Conservation (phyloP, 2,329 filamentous ascomycete species). For the Ophiostoma sp. region DNA sequence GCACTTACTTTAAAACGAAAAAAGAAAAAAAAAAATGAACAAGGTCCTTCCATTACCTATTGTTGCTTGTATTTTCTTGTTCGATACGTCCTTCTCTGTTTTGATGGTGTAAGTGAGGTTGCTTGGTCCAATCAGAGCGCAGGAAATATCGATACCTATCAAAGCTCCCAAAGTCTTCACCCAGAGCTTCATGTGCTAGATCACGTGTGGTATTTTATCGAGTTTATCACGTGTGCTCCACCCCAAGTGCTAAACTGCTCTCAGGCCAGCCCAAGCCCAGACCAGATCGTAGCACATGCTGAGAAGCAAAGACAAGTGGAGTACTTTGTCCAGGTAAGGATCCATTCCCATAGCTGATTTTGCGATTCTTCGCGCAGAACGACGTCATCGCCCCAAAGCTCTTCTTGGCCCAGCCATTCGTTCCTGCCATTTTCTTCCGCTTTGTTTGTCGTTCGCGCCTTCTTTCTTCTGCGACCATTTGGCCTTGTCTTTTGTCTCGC, state of each 20-base stretch:
- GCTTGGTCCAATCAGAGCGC: not conserved
- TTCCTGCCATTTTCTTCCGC: not conserved
- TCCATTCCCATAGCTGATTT: not conserved
- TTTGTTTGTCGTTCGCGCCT: not conserved
- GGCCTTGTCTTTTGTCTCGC: not conserved
- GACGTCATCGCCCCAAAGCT: slow-evolving; percentile 17
- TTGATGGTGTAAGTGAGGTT: slow-evolving; percentile 15
- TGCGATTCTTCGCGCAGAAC: slow-evolving; percentile 18
- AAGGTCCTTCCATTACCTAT: not conserved
- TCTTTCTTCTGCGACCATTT: not conserved
- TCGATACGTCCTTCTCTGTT: not conserved
- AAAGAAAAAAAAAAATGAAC: too few species aligned
- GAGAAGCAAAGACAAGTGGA: not conserved
- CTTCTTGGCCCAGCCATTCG: not conserved
- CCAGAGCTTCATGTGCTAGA: too few species aligned
- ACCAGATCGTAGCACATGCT: not conserved
- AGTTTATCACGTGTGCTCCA: not conserved
- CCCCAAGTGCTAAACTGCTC: not conserved
- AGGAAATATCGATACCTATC: not conserved
- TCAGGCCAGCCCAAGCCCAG: not conserved
- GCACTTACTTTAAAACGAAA: too few species aligned
- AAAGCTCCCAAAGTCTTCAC: not conserved
- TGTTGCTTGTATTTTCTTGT: not conserved
- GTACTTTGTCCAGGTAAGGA: slow-evolving; percentile 12
- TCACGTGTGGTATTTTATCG: not conserved